Conservation (phyloP, 1,284 basidiomycete genomes). For the Xerocomus minutiporus region DNA sequence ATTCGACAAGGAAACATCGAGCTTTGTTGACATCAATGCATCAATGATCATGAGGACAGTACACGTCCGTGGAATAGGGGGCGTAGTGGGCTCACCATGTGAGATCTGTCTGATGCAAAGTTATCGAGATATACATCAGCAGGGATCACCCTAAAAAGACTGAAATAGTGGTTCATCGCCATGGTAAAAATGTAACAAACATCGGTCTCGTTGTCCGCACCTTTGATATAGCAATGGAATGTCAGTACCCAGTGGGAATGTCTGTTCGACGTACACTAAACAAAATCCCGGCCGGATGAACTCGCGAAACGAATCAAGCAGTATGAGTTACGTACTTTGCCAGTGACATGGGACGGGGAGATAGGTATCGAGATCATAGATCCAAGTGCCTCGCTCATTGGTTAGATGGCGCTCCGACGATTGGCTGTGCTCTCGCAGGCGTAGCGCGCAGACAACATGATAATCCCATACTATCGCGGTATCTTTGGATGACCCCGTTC, state of each 20-base stretch:
- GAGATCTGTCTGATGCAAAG: slow-evolving; percentile 75
- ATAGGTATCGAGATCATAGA: slow-evolving; percentile 63
- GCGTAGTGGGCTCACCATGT: slow-evolving; percentile 51
- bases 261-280: slow-evolving; percentile 51
- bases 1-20: slow-evolving; percentile 5
- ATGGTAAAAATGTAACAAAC: background rate
- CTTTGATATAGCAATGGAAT: slow-evolving; percentile 44
- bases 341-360: slow-evolving; percentile 47
- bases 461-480: slow-evolving; percentile 68
- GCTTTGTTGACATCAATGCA: slow-evolving; percentile 9
- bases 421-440: slow-evolving; percentile 5
- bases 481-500: slow-evolving; percentile 34
- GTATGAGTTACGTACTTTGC: slow-evolving; percentile 37
- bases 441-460: slow-evolving; percentile 61
- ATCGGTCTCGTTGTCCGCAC: slow-evolving; percentile 28
- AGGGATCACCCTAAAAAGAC: slow-evolving; percentile 53
- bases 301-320: slow-evolving; percentile 4
- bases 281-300: slow-evolving; percentile 16
- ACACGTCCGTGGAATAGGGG: slow-evolving; percentile 8
- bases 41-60: background rate
- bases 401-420: slow-evolving; percentile 2
- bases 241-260: slow-evolving; percentile 43
- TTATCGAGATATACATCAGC: slow-evolving; percentile 47
- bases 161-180: slow-evolving; percentile 19
- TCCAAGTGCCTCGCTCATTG: slow-evolving; percentile 37